Evolutionary conservation across 2,329 filamentous ascomycete genomes (phyloP).

Genomic region (Colletotrichum salicis): DNA sequence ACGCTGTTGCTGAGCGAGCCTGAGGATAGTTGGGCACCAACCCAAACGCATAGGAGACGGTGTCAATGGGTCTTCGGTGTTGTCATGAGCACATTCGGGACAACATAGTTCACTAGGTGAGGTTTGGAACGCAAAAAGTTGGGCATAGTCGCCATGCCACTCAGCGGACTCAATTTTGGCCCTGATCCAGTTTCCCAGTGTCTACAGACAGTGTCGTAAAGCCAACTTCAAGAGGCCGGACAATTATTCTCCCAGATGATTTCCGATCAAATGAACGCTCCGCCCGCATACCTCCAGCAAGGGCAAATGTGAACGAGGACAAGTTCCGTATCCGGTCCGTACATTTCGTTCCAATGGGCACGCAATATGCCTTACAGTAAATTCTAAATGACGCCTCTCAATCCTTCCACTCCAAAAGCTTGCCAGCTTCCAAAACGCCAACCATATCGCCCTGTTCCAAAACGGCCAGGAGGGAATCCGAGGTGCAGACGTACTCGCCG

Average conservation of each 20-base stretch:
- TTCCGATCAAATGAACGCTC: background rate
- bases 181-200: background rate
- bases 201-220: background rate
- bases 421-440: slow-evolving; percentile 62
- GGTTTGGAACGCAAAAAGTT: background rate
- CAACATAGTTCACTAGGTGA: too few species aligned
- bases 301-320: background rate
- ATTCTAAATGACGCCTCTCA: background rate
- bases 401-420: slow-evolving; percentile 43
- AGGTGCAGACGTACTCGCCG: slow-evolving; percentile 45
- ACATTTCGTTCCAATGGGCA: background rate
- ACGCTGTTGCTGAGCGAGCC: background rate
- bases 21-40: background rate
- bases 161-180: slow-evolving; percentile 12
- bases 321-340: background rate
- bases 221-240: background rate
- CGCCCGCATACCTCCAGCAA: background rate
- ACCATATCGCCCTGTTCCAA: slow-evolving; percentile 57
- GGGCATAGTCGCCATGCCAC: background rate
- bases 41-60: too few species aligned
- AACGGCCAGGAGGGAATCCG: slow-evolving; percentile 60
- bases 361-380: background rate
- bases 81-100: too few species aligned
- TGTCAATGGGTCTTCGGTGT: too few species aligned
- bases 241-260: slow-evolving; percentile 6